phyloP scores from a whole-genome alignment of 192 early-diverging fungal genomes.

The Coemansia furcata region DNA sequence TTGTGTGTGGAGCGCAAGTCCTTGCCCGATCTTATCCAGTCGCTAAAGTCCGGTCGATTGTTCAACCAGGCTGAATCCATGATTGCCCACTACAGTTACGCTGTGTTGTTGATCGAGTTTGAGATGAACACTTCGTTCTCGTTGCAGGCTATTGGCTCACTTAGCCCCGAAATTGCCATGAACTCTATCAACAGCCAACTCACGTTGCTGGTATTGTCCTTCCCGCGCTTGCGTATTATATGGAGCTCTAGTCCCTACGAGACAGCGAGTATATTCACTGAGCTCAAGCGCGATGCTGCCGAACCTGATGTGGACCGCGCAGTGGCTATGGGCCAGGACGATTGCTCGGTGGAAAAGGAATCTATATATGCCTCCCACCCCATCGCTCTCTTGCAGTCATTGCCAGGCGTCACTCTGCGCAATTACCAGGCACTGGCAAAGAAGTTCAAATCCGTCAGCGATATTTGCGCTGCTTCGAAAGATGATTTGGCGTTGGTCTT shows the following conservation, averaged over 20 bases:
- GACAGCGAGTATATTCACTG: conserved; percentile 86
- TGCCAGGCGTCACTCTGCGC: conserved; percentile 81
- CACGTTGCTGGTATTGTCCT: conserved; percentile 71
- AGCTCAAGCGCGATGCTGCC: conserved; percentile 76
- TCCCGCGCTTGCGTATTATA: conserved; percentile 79
- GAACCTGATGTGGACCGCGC: conserved; percentile 75
- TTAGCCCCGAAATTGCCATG: conserved; percentile 56
- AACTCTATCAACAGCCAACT: conserved; percentile 73
- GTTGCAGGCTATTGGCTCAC: conserved; percentile 56
- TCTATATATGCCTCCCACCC: conserved; percentile 68
- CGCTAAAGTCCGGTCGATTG: conserved; percentile 79
- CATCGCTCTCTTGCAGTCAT: conserved; percentile 73
- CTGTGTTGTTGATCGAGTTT: conserved; percentile 91
- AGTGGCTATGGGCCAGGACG: conserved; percentile 64
- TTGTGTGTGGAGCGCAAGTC: conserved; percentile 94
- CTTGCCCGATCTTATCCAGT: conserved; percentile 81
- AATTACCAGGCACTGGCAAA: conserved; percentile 80
- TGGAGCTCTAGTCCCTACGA: conserved; percentile 86
- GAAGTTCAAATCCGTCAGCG: conserved; percentile 61
- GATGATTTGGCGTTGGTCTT: conserved; percentile 54
- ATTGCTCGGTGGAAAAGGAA: conserved; percentile 60
- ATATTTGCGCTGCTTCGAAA: conserved; percentile 57
- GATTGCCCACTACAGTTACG: conserved; percentile 74
- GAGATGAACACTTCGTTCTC: conserved; percentile 80
- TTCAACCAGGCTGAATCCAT: conserved; percentile 91